These are phyloP conservation scores for Schizophyllum commune DNA, from an alignment of 1,284 basidiomycete species.

Conservation along the genomic window DNA sequence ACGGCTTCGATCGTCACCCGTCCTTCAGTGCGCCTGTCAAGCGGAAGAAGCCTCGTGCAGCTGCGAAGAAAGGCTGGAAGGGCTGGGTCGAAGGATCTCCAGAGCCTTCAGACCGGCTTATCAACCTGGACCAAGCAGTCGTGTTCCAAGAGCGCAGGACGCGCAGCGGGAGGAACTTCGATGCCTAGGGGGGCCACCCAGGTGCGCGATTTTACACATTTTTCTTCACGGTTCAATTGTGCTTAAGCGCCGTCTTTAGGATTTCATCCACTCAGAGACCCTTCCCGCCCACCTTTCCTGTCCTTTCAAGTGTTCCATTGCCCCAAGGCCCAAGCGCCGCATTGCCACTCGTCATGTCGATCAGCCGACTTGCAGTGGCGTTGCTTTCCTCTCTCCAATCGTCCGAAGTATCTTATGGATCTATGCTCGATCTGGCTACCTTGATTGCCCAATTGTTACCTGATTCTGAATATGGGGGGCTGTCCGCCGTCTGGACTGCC, in stretches of 20 bases:
- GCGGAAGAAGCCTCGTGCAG: conserved; percentile 63
- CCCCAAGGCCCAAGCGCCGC: too few relatives aligned
- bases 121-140: conserved; percentile 41
- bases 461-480: too few relatives aligned
- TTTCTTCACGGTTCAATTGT: conserved; percentile 29
- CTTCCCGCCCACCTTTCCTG: too few relatives aligned
- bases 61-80: conserved; percentile 76
- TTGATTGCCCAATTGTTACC: too few relatives aligned
- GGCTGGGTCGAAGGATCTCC: conserved; percentile 80
- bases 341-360: too few relatives aligned
- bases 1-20: conserved; percentile 19
- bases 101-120: conserved; percentile 69
- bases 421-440: too few relatives aligned
- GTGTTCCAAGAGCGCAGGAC: conserved; percentile 58
- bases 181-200: conserved; percentile 38
- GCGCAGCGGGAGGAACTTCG: conserved; percentile 74
- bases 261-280: too few relatives aligned
- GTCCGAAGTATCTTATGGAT: too few relatives aligned
- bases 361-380: too few relatives aligned
- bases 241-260: conserved; percentile 21
- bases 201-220: conserved; percentile 7
- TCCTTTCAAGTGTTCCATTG: too few relatives aligned
- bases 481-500: too few relatives aligned
- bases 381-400: too few relatives aligned
- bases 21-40: conserved; percentile 20